Conservation (phyloP, 441 rosid species). For the Syzygium malaccense region DNA sequence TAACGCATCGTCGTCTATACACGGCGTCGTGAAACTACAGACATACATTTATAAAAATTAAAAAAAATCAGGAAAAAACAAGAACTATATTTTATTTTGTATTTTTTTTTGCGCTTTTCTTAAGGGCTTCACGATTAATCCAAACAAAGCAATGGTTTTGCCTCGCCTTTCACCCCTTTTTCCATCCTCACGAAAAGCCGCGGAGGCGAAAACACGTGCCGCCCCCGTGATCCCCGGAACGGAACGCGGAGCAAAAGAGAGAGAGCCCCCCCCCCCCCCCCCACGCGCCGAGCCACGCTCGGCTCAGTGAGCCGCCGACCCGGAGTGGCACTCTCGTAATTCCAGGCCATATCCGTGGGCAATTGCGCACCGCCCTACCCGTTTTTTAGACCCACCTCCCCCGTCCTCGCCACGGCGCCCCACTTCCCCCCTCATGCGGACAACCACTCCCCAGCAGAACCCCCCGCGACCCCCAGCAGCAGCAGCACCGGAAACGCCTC, state of each 20-base stretch:
- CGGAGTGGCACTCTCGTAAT: conserved; percentile 33
- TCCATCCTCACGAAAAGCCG: neutral
- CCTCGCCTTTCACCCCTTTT: neutral
- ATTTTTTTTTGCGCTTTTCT: too few species aligned
- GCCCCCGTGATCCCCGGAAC: conserved; percentile 44
- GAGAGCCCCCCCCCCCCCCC: too few species aligned
- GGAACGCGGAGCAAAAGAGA: neutral
- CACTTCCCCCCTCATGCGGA: neutral
- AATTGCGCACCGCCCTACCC: neutral
- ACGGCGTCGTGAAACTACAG: too few species aligned
- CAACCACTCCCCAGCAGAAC: neutral
- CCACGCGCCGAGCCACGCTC: neutral
- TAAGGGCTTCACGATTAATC: neutral
- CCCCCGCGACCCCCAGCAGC: neutral
- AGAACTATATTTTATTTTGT: neutral
- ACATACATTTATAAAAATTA: too few species aligned
- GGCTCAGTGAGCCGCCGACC: neutral
- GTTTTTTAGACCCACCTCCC: conserved; percentile 17
- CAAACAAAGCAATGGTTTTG: neutral
- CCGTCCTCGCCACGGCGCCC: neutral
- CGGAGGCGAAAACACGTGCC: conserved; percentile 58
- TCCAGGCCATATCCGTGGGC: neutral
- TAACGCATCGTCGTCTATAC: too few species aligned
- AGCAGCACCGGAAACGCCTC: too few species aligned
- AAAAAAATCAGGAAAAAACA: neutral